A percentile compares a stretch with the other conserved stretches of the same genome.
phyloP scores from a whole-genome alignment of 352 stramenopile species.

The Pythium brachiatum region DNA sequence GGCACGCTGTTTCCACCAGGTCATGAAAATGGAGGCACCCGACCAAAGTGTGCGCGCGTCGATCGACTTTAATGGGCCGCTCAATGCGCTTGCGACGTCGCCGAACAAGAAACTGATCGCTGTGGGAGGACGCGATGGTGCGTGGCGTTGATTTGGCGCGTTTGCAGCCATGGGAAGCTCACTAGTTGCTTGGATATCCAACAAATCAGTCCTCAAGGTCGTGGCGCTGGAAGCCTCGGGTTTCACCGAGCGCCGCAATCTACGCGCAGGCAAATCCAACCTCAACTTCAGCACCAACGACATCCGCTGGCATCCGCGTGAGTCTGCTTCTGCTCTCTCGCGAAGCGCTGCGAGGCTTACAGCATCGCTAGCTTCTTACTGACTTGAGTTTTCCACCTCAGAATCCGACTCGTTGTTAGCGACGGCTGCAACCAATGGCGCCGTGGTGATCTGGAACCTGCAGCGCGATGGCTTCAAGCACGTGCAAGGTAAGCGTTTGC shows the following conservation, averaged over 20 bases:
- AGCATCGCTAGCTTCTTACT: too few relatives aligned
- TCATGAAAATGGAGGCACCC: slow-evolving; percentile 37
- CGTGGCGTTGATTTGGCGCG: not conserved
- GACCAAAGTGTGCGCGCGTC: slow-evolving; percentile 69
- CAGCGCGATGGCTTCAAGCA: slow-evolving; percentile 86
- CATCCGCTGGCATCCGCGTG: slow-evolving; percentile 87
- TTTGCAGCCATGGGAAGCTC: not conserved
- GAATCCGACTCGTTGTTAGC: slow-evolving; percentile 82
- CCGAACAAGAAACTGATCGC: slow-evolving; percentile 80
- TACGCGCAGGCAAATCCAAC: slow-evolving; percentile 79
- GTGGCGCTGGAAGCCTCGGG: slow-evolving; percentile 71
- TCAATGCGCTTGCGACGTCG: slow-evolving; percentile 83
- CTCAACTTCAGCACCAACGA: slow-evolving; percentile 90
- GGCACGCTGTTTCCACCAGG: not conserved
- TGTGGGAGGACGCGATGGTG: slow-evolving; percentile 82
- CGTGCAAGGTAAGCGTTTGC: slow-evolving; percentile 58
- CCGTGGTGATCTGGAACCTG: slow-evolving; percentile 87
- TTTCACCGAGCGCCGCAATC: slow-evolving; percentile 83
- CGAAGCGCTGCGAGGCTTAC: too few relatives aligned
- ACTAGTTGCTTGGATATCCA: not conserved
- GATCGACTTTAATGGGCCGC: slow-evolving; percentile 83
- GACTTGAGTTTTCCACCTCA: slow-evolving; percentile 20
- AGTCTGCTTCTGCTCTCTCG: slow-evolving; percentile 15
- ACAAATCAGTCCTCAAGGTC: slow-evolving; percentile 73
- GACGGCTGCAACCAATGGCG: slow-evolving; percentile 81